A percentile compares a stretch with the other conserved stretches of the same genome.
These are phyloP conservation scores for Lachnellula subtilissima DNA, from an alignment of 2,329 filamentous ascomycete species.

Conservation along the genomic window DNA sequence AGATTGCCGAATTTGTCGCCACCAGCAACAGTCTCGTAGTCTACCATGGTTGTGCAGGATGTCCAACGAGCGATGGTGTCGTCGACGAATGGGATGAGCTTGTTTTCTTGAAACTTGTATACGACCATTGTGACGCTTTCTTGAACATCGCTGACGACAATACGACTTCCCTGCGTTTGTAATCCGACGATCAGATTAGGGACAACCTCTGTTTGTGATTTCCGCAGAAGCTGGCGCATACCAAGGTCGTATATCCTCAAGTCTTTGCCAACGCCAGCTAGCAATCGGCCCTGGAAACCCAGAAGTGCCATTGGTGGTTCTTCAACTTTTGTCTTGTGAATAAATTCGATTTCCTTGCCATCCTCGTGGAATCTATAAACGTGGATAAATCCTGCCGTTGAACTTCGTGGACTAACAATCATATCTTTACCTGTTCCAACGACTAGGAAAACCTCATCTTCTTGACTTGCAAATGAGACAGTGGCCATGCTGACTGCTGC, in stretches of 20 bases:
- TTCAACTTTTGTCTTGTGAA: constrained; percentile 92
- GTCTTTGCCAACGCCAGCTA: constrained; percentile 79
- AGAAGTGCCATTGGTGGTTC: constrained; percentile 85
- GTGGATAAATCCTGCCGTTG: constrained; percentile 77
- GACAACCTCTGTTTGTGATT: constrained; percentile 75
- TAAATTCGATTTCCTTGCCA: constrained; percentile 85
- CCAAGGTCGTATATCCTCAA: constrained; percentile 89
- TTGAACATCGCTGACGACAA: constrained; percentile 87
- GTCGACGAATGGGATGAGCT: constrained; percentile 87
- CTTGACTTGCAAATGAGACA: constrained; percentile 82
- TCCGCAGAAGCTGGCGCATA: constrained; percentile 86
- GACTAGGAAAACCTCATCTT: constrained; percentile 84
- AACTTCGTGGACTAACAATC: constrained; percentile 70
- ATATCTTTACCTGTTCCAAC: constrained; percentile 94
- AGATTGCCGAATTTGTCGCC: constrained; percentile 98
- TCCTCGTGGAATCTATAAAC: constrained; percentile 86
- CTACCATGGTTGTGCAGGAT: constrained; percentile 85
- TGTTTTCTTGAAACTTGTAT: constrained; percentile 89
- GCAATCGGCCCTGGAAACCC: constrained; percentile 84
- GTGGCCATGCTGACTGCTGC: constrained; percentile 81
- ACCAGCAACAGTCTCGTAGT: constrained; percentile 92
- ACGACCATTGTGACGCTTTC: constrained; percentile 89
- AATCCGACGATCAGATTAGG: constrained; percentile 82
- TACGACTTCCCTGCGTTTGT: constrained; percentile 84
- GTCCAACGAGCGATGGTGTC: constrained; percentile 89